Base-by-base conservation (phyloP, 768 basidiomycete species). In the Rhodotorula kratochvilovae region DNA sequence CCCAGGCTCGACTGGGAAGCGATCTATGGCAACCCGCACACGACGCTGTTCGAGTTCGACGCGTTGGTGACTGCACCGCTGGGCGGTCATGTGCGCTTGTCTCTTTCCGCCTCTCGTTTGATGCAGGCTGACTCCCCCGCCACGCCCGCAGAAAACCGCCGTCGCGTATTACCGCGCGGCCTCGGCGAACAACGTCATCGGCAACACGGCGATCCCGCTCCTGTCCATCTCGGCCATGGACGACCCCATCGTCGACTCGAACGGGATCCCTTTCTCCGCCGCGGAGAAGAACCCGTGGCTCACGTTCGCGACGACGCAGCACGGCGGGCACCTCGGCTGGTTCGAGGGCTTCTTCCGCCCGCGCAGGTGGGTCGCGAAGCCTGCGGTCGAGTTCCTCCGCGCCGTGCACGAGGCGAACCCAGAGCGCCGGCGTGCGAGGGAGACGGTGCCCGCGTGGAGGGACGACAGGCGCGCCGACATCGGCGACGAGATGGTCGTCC, bases 321-420 rank as follows among this genome's bases (percentile, higher is more conserved):
- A 77, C 31, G 91, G 90, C 2, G 90, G 90, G 0, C 90, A 91
- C 81, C 83, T 92, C 23, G 91, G 91, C 48, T 94, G 90, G 90
- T 91, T 73, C 79, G 80, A 23, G 79, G 79, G 71, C 21, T 16
- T 67, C 82, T 75, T 67, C 54, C 64, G 65, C 2, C 72, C 75
- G 33, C 51, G 70, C 1, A 29, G 89, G 63, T 91, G 90, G 89
- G 83, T 88, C 61, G 86, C 83, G n/a, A 81, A 83, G 71, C 90
- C 89, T 15, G 87, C 89, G 12, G 78, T 90, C 16, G 87, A 91
- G 79, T 90, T 87, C 88, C 77, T 90, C 61, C 84, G 82, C 66
- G 82, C 87, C 50, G 82, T 85, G 39, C 86, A 84, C 36, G 85
- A 87, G 60, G 84, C 68, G 35, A 66, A 66, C 29, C 67, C 63